Evolutionary conservation across 257 asterid species (phyloP).

Genomic region (Primulina huaijiensis): DNA sequence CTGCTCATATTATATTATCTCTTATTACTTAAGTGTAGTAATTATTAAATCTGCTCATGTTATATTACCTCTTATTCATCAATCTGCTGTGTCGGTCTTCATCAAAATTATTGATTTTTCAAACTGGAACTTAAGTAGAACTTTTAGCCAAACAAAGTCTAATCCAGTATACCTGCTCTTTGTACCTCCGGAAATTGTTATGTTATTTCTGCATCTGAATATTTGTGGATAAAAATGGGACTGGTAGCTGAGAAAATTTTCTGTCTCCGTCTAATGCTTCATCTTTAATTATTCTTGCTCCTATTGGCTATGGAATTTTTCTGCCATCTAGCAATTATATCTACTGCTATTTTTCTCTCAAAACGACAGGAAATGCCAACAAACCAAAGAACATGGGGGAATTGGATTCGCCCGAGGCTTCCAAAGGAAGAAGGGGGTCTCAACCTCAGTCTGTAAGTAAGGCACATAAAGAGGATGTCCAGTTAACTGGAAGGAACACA

Average conservation of each 20-base stretch:
- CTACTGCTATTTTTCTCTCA: background rate
- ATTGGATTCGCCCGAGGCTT: constrained; percentile 28
- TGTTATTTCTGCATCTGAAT: too few species aligned
- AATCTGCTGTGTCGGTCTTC: background rate
- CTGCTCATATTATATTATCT: too few species aligned
- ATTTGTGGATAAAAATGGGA: too few species aligned
- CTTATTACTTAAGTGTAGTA: too few species aligned
- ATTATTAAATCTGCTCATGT: background rate
- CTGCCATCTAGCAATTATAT: background rate
- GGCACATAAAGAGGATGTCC: constrained; percentile 34
- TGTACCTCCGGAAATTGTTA: too few species aligned
- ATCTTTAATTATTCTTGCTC: background rate
- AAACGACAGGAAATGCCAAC: constrained; percentile 35
- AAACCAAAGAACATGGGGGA: constrained; percentile 30
- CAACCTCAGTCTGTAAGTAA: constrained; percentile 27
- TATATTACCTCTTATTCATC: background rate
- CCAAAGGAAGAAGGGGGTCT: constrained; percentile 33
- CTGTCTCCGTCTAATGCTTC: background rate
- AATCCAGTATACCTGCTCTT: too few species aligned
- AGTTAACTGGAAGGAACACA: constrained; percentile 66
- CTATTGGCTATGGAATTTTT: background rate
- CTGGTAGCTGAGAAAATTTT: too few species aligned
- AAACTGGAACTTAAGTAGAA: background rate
- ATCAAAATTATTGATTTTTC: background rate
- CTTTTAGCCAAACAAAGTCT: background rate